Evolutionary conservation across 139 green algal genomes (phyloP).

Genomic region (Coelastrella sp.): DNA sequence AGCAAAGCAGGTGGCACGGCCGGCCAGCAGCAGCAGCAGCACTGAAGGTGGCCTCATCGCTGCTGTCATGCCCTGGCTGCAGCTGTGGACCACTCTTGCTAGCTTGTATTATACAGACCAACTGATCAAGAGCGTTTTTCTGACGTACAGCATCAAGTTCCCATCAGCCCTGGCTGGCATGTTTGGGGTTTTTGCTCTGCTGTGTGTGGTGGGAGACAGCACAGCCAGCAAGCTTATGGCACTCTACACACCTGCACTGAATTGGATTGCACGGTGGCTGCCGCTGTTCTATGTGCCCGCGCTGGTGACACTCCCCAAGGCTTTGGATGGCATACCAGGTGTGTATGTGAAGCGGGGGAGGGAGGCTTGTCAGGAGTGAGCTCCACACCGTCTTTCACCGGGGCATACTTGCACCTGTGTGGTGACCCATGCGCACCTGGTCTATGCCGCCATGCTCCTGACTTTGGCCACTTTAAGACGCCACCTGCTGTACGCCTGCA

Average conservation of each 20-base stretch:
- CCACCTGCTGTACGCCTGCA: no score
- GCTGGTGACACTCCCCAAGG: conserved; percentile 85
- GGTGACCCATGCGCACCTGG: no score
- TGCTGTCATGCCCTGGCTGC: conserved; percentile 44
- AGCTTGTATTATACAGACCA: conserved; percentile 63
- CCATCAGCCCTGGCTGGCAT: conserved; percentile 68
- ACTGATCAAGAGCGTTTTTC: conserved; percentile 54
- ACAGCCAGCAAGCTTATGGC: conserved; percentile 52
- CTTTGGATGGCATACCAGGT: conserved; percentile 74
- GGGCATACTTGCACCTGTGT: no score
- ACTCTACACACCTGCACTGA: conserved; percentile 75
- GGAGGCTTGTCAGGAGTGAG: no score
- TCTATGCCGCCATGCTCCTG: no score
- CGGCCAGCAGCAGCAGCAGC: background rate
- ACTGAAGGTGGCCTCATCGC: background rate
- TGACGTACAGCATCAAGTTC: conserved; percentile 50
- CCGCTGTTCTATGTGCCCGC: conserved; percentile 92
- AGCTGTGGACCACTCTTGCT: conserved; percentile 59
- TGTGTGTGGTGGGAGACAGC: conserved; percentile 58
- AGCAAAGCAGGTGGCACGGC: background rate
- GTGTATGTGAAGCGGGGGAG: background rate
- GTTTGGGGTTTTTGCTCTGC: conserved; percentile 63
- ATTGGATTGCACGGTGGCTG: conserved; percentile 90
- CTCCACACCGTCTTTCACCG: no score
- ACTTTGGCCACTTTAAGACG: no score